Evolutionary conservation across 345 rosid genomes (phyloP), one percentile per base, ranked within the genome.

Genomic region (Bruguiera parviflora): DNA sequence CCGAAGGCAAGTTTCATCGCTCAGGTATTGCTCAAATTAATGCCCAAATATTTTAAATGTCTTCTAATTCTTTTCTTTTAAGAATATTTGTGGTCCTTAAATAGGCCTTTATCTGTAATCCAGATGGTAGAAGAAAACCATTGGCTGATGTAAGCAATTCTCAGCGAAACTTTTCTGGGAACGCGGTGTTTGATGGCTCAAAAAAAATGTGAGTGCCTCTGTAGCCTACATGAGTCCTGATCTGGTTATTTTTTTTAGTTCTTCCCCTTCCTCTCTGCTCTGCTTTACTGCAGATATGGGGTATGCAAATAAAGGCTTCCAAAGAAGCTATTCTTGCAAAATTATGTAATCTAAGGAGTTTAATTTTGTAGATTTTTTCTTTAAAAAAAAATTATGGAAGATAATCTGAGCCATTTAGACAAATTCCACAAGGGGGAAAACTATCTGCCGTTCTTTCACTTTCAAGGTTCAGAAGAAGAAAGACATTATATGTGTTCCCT

Each of bases 91-190:
- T 35, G 43, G 24, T 20, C 53, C 20, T 24, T 27, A 16, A 39
- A 27, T 58, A 32, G 53, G 63, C 67, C 39, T 24, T 63, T 67
- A 75, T 66, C 80, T 86, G 91, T 70, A n/a, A 77, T 60, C 65
- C 64, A 27, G 80, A 70, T 57, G 80, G 71, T 60, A 73, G 74
- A 82, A 87, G 98, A 81, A 91, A 84, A 71, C 88, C 92, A 25
- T 73, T 93, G 84, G 80, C 83, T 66, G 97, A 91, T 82, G 79
- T 93, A 61, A 89, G 96, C 81, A 93, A 89, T 74, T 79, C 70
- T 46, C 77, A 53, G 46, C 74, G 80, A 35, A 79, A 74, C 27
- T 53, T 57, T 65, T 31, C 75, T 13, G 67, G 75, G 64, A 78
- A 57, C 69, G 74, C 55, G 67, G 71, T 70, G 43, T 74, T 61